phyloP scores from a whole-genome alignment of 1,139 yeast genomes.

The Suhomyces bokatorum region DNA sequence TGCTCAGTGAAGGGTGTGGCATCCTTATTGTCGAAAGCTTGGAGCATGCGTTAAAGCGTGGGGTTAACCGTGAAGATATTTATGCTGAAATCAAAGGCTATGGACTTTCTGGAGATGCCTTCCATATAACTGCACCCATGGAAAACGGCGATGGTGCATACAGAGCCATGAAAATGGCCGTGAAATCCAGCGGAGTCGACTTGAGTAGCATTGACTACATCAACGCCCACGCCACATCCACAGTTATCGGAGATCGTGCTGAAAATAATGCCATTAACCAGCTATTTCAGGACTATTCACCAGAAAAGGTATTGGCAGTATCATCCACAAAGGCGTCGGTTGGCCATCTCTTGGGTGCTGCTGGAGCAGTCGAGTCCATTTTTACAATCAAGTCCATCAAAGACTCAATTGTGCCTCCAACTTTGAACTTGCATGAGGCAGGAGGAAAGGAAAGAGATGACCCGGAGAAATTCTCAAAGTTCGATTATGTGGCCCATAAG shows the following conservation, averaged over 20 bases:
- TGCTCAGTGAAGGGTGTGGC: conserved; percentile 92
- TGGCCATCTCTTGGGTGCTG: conserved; percentile 94
- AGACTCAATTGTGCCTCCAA: conserved; percentile 69
- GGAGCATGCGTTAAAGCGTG: conserved; percentile 71
- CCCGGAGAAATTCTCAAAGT: conserved; percentile 39
- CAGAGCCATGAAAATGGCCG: conserved; percentile 78
- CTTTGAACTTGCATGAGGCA: conserved; percentile 61
- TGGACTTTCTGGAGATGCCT: conserved; percentile 89
- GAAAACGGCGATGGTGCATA: conserved; percentile 83
- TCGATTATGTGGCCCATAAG: conserved; percentile 61
- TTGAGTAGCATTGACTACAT: conserved; percentile 64
- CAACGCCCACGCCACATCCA: conserved; percentile 97
- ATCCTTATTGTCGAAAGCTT: conserved; percentile 72
- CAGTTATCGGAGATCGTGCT: conserved; percentile 83
- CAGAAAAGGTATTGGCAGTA: conserved; percentile 39
- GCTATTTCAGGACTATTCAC: conserved; percentile 36
- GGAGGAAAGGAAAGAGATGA: conserved; percentile 48
- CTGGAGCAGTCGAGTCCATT: conserved; percentile 91
- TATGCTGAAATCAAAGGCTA: conserved; percentile 85
- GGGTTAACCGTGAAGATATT: conserved; percentile 52
- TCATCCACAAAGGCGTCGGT: conserved; percentile 90
- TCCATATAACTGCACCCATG: conserved; percentile 90
- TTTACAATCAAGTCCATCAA: conserved; percentile 71
- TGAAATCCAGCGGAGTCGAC: conserved; percentile 46
- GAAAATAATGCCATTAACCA: conserved; percentile 74